Base-by-base conservation (phyloP, 208 protist species). In the Spongospora subterranea region DNA sequence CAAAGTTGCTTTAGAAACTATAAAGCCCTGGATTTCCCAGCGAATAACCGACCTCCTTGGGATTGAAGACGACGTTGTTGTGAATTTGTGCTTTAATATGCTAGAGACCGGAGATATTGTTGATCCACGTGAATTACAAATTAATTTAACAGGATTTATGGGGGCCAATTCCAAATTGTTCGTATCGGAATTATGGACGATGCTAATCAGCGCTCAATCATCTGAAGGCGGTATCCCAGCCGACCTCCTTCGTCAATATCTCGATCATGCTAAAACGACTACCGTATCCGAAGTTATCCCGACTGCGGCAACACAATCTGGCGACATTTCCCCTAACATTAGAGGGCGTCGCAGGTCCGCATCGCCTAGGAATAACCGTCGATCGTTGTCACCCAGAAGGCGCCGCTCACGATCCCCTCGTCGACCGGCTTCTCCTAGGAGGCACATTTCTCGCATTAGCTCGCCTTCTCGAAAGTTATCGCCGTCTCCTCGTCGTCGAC, bases 11-110 rank as follows among this genome's bases (percentile, higher is more conserved):
- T 43, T 82, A 13, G 71, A 82, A 43, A 82, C 71, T 35, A 35
- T 82, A 20, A 82, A 82, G n/a, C 71, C 71, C 13, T 82, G 71
- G 71, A 35, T 82, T 6, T 82, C 71, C 17, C 71, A 82, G n/a
- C 71, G 71, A 35, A 82, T 82, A 6, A 82, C 71, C n/a, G 71
- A 82, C 6, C n/a, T 82, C 17, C 71, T 82, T 43, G 71, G 71
- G 17, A 82, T 82, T 43, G 71, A 82, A 43, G 71, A 82, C 35
- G 71, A 82, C 71, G 71, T 82, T n/a, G 71, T 82, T n/a, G 71
- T 82, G 17, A 82, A 82, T 43, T n/a, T 82, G 17, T 82, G 71
- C 71, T 82, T 82, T n/a, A 82, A 82, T 43, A 82, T 82, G 71
- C 71, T 82, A n/a, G 54, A 65, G 29, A 17, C 71, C 17, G 71